These are phyloP conservation scores for Ascodesmis nigricans DNA, from an alignment of 495 filamentous ascomycete genomes.

Conservation along the genomic window DNA sequence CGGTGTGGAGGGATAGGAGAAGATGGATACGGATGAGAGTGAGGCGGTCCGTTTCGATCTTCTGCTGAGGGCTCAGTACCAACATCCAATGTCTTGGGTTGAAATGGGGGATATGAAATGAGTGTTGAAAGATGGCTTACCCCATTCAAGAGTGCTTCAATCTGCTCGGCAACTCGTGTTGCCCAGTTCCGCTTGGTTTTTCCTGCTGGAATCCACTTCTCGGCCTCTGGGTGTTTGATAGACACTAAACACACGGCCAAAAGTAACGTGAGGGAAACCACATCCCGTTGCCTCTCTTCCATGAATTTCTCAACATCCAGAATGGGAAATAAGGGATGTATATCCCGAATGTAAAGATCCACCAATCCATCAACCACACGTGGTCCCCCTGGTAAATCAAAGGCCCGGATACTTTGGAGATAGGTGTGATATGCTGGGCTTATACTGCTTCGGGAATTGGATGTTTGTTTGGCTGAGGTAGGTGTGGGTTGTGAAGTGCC, in stretches of 20 bases:
- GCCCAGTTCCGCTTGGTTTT: too few species aligned
- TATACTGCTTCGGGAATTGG: neutral
- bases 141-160: too few species aligned
- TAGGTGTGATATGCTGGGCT: constrained; percentile 1
- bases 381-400: constrained; percentile 10
- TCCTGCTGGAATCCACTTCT: too few species aligned
- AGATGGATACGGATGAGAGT: constrained; percentile 28
- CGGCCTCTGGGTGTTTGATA: too few species aligned
- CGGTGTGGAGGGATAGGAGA: constrained; percentile 28
- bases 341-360: constrained; percentile 7
- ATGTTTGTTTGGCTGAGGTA: constrained; percentile 6
- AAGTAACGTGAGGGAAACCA: too few species aligned
- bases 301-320: constrained; percentile 23
- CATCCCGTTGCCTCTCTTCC: too few species aligned
- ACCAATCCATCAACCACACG: constrained; percentile 13
- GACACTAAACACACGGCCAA: too few species aligned
- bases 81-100: too few species aligned
- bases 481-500: constrained; percentile 22
- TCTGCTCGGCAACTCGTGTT: too few species aligned
- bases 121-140: too few species aligned
- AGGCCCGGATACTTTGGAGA: constrained; percentile 9
- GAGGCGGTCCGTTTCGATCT: constrained; percentile 27
- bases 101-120: too few species aligned
- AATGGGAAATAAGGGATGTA: constrained; percentile 21
- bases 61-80: too few species aligned